Percentiles rank a stretch among this genome's conserved stretches.
phyloP scores from a whole-genome alignment of 1,284 basidiomycete species.

The Heterobasidion annosum region DNA sequence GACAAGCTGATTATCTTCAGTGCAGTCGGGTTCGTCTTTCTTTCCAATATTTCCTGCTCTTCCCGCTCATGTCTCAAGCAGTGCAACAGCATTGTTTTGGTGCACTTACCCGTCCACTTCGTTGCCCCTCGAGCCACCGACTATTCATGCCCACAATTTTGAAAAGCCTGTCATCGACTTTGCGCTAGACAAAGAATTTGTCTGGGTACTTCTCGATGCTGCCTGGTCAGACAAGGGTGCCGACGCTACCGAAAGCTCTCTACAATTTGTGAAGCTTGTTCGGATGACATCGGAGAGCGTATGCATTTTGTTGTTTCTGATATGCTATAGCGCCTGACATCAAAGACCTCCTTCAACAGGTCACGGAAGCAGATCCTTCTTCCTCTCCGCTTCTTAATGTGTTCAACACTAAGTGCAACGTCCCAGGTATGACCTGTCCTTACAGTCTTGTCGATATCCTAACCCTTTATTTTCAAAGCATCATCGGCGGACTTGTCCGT shows the following conservation, averaged over 20 bases:
- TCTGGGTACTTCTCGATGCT: conserved; percentile 46
- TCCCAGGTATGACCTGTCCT: conserved; percentile 24
- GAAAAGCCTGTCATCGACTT: conserved; percentile 55
- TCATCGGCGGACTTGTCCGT: conserved; percentile 35
- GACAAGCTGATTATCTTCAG: conserved; percentile 47
- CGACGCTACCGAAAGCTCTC: not conserved
- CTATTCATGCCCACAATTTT: conserved; percentile 38
- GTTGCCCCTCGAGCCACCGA: conserved; percentile 7
- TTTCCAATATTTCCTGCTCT: not conserved
- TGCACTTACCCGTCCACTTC: conserved; percentile 12
- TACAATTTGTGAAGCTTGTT: conserved; percentile 3
- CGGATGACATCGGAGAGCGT: conserved; percentile 7
- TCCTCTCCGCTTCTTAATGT: not conserved
- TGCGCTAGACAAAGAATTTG: conserved; percentile 20
- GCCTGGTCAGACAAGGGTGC: conserved; percentile 9
- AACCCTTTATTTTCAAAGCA: conserved; percentile 23
- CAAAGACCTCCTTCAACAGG: not conserved
- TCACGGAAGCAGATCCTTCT: not conserved
- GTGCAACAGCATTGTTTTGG: conserved; percentile 60
- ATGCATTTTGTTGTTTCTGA: not conserved
- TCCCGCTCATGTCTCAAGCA: conserved; percentile 17
- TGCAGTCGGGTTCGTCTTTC: conserved; percentile 50
- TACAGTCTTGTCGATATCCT: not conserved
- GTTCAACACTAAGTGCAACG: conserved; percentile 4
- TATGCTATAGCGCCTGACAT: not conserved